Evolutionary conservation across 441 rosid species (phyloP).

Genomic region (Kokia cookei): DNA sequence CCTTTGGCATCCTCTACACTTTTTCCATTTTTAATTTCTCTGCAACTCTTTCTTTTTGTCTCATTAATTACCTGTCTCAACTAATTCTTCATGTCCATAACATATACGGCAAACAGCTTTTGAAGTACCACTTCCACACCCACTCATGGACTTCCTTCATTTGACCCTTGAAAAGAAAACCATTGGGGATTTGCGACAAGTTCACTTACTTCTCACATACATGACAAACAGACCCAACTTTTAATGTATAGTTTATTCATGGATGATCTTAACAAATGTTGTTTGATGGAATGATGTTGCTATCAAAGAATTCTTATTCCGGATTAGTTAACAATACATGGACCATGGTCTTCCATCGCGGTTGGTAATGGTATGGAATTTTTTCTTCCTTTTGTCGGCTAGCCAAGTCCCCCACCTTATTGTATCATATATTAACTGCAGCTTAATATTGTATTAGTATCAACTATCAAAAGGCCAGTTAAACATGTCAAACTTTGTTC

Average conservation of each 20-base stretch:
- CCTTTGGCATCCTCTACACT: conserved; percentile 23
- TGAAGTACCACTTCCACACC: not conserved
- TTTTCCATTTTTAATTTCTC: conserved; percentile 24
- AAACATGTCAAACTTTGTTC: conserved; percentile 46
- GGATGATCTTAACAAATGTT: conserved; percentile 2
- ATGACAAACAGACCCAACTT: conserved; percentile 29
- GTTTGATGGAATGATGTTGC: conserved; percentile 7
- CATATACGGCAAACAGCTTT: not conserved
- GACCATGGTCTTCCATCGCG: conserved; percentile 22
- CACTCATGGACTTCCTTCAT: not conserved
- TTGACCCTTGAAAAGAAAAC: not conserved
- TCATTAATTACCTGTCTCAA: conserved; percentile 8
- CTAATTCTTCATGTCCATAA: conserved; percentile 8
- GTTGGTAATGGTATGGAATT: conserved; percentile 20
- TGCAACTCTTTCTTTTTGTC: not conserved
- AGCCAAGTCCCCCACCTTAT: conserved; percentile 1
- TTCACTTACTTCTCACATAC: not conserved
- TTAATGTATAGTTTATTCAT: not conserved
- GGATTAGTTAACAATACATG: conserved; percentile 4
- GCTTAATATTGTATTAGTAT: not conserved
- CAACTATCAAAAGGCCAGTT: not conserved
- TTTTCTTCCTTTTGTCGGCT: conserved; percentile 30
- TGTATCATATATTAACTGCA: conserved; percentile 20
- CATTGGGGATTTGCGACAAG: not conserved
- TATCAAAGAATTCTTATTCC: conserved; percentile 28